Base-by-base conservation (phyloP, 768 basidiomycete species). In the Coprinopsis sp. region DNA sequence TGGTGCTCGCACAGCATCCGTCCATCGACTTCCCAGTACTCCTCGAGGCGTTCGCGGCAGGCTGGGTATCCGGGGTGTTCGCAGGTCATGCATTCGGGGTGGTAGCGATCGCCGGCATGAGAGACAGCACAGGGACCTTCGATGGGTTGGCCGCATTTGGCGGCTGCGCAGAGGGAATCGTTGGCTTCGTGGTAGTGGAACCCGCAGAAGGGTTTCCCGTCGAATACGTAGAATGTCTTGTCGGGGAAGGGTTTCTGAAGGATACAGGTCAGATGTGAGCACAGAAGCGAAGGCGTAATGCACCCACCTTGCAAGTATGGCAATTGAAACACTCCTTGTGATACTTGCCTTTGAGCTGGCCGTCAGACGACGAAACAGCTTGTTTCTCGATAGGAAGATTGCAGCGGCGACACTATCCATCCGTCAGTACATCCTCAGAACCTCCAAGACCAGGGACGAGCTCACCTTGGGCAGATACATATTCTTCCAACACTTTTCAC, bases 321-420 rank as follows among this genome's bases (percentile, higher is more conserved):
- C 93, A 97, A 55, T 84, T 90, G 62, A 97, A 97, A 67, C 93
- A 97, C 30, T 83, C 81, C 49, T 81, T 79, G 59, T 95, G 93
- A 64, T 94, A 95, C 63, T 97, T 97, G 50, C 93, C 93, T 64
- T 94, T 94, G 37, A 97, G 73, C 64, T 95, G 93, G 2, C 93
- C 93, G 58, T 97, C 93, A 11, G 86, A 80, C 4, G 87, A 89
- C 18, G 88, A 92, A 18, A 97, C 88, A 18, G 92, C 93, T 54
- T 86, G 84, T 50, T 82, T 91, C 69, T 96, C 93, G 36, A 97
- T 96, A 0, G 90, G 84, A 18, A 83, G 59, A 57, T 79, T 80
- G 63, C 93, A 97, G 36, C 92, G 77, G 27, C 92, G 88, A 60
- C 93, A 96, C 88, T 91, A 54, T 40, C 40, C 36, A 33, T 27